Base-by-base conservation (phyloP, 805 yeast species). In the Starmerella apicola region DNA sequence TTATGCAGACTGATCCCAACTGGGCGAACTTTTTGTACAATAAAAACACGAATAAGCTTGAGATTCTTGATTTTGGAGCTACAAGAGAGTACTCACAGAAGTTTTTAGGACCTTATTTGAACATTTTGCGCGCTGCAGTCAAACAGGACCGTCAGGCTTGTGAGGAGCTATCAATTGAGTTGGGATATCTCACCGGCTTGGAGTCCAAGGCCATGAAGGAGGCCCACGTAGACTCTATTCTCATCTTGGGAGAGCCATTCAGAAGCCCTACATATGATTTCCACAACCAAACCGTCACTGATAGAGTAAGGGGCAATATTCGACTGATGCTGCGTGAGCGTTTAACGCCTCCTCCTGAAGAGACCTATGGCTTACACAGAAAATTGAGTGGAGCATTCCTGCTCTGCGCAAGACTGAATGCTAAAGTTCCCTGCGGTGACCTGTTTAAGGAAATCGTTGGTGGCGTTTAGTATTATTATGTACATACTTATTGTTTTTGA, bases 1-100 rank as follows among this genome's bases (percentile, higher is more conserved):
- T 79, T 63, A 91, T 91, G 98, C 98, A 91, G 63, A 88, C 97
- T 1, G 98, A 91, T 63, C 98, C 98, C 37, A 91, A 91, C 60
- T 91, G 98, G 98, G 96, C 98, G 33, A 91, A 91, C 59, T 91
- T 91, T 63, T 62, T 91, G 44, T 85, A 81, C 64, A 85, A 91
- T 55, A 66, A 66, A 25, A 51, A 64, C n/a, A 75, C 85, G 2
- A 61, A 71, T 20, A 76, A 79, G 58, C 74, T 91, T 42, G 96
- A 88, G 59, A 66, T 91, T 41, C 65, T 91, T 38, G 98, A 91
- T 62, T 91, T 91, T 61, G 98, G 98, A 35, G 97, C 98, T 1
- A 79, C 95, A 5, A 70, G 97, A 48, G 81, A 74, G 24, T 91
- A 75, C 58, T 66, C 74, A 18, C 71, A 68, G 29, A 72, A 71